Evolutionary conservation across 2,329 filamentous ascomycete species (phyloP).

Genomic region (Rachicladosporium sp.): DNA sequence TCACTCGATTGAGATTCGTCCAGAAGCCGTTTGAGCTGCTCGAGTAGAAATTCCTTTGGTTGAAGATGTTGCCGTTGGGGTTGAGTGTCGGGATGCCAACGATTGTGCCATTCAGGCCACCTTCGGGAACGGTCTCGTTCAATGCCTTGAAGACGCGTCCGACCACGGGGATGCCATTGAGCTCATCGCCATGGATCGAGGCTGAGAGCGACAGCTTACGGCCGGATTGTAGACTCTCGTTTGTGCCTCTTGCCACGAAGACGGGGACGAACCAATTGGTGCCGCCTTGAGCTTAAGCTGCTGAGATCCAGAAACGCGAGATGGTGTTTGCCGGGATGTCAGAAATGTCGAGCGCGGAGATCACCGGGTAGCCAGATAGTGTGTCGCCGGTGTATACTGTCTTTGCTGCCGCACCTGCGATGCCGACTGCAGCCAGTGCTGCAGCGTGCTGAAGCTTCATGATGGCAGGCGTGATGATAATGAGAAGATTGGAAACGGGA

Average conservation of each 20-base stretch:
- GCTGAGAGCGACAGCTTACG: constrained; percentile 27
- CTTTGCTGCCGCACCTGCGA: background rate
- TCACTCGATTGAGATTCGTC: constrained; percentile 46
- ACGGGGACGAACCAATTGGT: constrained; percentile 26
- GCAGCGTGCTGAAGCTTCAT: background rate
- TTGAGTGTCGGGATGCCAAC: constrained; percentile 29
- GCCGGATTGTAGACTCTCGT: constrained; percentile 24
- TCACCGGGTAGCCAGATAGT: constrained; percentile 13
- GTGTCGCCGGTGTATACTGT: constrained; percentile 12
- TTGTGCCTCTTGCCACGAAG: constrained; percentile 26
- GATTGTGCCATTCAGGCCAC: constrained; percentile 18
- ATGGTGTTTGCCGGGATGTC: constrained; percentile 25
- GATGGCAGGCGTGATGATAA: background rate
- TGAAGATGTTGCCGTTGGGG: constrained; percentile 27
- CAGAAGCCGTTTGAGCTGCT: constrained; percentile 36
- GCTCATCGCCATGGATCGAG: constrained; percentile 28
- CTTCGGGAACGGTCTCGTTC: constrained; percentile 23
- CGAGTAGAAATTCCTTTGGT: constrained; percentile 28
- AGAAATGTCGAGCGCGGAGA: constrained; percentile 20
- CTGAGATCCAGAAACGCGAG: constrained; percentile 26
- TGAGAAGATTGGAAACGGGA: background rate
- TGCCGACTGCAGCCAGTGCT: too few relatives aligned
- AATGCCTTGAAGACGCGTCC: constrained; percentile 25
- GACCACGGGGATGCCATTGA: constrained; percentile 26
- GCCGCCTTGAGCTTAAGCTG: constrained; percentile 28